Evolutionary conservation across 352 stramenopile species (phyloP).

Genomic region (Globisporangium middletonii): DNA sequence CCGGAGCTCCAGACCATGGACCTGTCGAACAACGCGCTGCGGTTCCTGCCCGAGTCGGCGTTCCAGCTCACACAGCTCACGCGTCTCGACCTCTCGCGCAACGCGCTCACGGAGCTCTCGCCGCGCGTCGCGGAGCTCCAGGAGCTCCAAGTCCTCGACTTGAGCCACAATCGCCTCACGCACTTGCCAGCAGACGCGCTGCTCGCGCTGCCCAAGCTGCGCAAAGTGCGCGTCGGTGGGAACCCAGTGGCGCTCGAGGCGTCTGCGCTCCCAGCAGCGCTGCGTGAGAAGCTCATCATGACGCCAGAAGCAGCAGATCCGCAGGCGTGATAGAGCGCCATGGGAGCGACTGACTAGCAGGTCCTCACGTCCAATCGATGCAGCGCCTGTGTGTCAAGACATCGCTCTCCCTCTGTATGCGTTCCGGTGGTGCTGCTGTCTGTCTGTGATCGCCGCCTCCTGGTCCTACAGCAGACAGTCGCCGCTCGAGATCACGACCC

Average conservation of each 20-base stretch:
- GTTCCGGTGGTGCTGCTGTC: too few relatives aligned
- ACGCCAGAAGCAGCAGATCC: not conserved
- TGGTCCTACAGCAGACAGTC: not conserved
- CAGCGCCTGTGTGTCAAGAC: too few relatives aligned
- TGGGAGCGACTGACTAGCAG: too few relatives aligned
- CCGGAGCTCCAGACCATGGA: constrained; percentile 62
- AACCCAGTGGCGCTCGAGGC: constrained; percentile 33
- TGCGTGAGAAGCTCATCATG: constrained; percentile 29
- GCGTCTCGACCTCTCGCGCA: constrained; percentile 59
- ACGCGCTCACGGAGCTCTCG: constrained; percentile 51
- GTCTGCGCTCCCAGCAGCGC: constrained; percentile 16
- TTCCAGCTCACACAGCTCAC: constrained; percentile 60
- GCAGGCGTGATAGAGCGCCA: not conserved
- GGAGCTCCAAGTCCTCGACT: constrained; percentile 53
- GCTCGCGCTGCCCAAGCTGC: constrained; percentile 27
- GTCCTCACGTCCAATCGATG: not conserved
- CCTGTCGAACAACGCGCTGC: constrained; percentile 73
- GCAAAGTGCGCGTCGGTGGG: constrained; percentile 32
- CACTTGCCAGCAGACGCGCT: constrained; percentile 36
- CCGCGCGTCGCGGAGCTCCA: constrained; percentile 33
- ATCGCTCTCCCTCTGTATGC: too few relatives aligned
- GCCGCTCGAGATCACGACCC: too few relatives aligned
- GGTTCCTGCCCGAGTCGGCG: constrained; percentile 64
- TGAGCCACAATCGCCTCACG: constrained; percentile 47
- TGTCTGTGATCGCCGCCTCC: not conserved